Base-by-base conservation (phyloP, 768 basidiomycete species). In the Russula ochroleuca region DNA sequence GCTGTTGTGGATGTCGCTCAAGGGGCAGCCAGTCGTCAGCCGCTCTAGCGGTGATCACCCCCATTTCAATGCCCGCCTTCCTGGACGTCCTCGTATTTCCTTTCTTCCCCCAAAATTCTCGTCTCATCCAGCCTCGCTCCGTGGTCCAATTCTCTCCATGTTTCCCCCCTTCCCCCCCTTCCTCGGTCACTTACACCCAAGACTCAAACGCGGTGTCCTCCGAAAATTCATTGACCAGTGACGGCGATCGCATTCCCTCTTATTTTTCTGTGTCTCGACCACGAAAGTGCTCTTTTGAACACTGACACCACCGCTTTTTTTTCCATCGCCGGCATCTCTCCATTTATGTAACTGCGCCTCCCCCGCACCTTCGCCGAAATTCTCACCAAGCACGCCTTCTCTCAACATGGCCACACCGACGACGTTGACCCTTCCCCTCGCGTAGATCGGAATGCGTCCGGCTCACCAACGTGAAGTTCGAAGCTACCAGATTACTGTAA, bases 21-120 rank as follows among this genome's bases (percentile, higher is more conserved):
- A 8, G 6, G 19, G 15, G n/a, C 10, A 7, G 35, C 35, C 35
- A 28, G 28, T 2, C 35, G 10, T 7, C 2, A 9, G 38, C 14
- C 38, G 13, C 13, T 13, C 38, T 14, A 15, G 45, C 45, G 45
- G 45, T 47, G 45, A 47, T 11, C 9, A 21, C 15, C 50, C 59
- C 60, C 43, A 38, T 35, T 62, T 62, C 38, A 62, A 62, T 57
- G 54, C 61, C 61, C 61, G 61, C 55, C 23, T 54, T 9, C 19
- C 41, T 43, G 19, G 1, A 1, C 14, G 1, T 23, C 43, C n/a
- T n/a, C 52, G 5, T n/a, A 41, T 41, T 41, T 8, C 8, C 38
- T 25, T 51, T 33, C 19, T 33, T 38, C 35, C 19, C 15, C 3
- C 3, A 13, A 11, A 47, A 47, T 13, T 31, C 35, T 37, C 35